phyloP scores from a whole-genome alignment of 495 filamentous ascomycete genomes.

The Thozetella sp. region DNA sequence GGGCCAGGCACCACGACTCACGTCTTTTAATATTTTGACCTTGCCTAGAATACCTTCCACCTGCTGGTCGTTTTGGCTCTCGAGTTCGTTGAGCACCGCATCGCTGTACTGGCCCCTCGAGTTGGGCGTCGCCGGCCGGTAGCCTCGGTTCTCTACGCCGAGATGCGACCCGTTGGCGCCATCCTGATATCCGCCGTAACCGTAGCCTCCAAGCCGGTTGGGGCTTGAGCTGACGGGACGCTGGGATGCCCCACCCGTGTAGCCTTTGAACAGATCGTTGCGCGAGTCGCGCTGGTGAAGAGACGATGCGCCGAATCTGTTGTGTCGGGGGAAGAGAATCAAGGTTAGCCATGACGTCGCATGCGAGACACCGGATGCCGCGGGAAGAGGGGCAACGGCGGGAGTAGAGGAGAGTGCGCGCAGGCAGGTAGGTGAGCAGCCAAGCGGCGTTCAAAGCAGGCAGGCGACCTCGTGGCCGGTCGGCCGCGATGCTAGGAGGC shows the following conservation, averaged over 20 bases:
- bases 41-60: slow-evolving; percentile 89
- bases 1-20: no score
- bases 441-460: no score
- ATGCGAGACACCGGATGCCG: neutral
- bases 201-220: slow-evolving; percentile 57
- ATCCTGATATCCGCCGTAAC: slow-evolving; percentile 58
- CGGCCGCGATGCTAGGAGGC: no score
- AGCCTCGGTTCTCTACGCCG: slow-evolving; percentile 35
- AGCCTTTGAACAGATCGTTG: slow-evolving; percentile 84
- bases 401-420: neutral
- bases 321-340: neutral
- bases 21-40: slow-evolving; percentile 90
- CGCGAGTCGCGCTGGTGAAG: slow-evolving; percentile 87
- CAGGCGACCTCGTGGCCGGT: no score
- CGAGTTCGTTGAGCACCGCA: slow-evolving; percentile 88
- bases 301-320: slow-evolving; percentile 60
- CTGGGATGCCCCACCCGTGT: slow-evolving; percentile 64
- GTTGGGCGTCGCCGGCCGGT: slow-evolving; percentile 78
- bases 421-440: no score
- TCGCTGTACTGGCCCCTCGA: slow-evolving; percentile 91
- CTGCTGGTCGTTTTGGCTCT: slow-evolving; percentile 92
- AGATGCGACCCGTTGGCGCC: slow-evolving; percentile 20
- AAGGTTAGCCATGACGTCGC: slow-evolving; percentile 6
- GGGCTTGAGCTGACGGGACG: slow-evolving; percentile 52
- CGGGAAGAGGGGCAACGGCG: neutral